Percentiles rank a stretch among this genome's conserved stretches.
These are phyloP conservation scores for Pezicula neosporulosa DNA, from an alignment of 2,329 filamentous ascomycete genomes.

Conservation along the genomic window DNA sequence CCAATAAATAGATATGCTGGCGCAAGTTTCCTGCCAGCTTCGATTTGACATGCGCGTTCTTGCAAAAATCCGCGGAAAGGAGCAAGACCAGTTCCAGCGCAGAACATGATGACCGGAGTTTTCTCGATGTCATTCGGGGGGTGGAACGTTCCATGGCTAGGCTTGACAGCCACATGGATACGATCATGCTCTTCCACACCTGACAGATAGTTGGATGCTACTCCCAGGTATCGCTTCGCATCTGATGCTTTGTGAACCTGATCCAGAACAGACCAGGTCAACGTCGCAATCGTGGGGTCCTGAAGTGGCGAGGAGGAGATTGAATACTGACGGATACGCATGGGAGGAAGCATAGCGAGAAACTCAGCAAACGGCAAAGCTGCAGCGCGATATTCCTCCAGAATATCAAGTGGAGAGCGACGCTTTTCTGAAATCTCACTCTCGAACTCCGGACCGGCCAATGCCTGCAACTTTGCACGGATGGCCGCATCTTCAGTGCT, in stretches of 20 bases:
- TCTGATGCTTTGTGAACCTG: slow-evolving; percentile 47
- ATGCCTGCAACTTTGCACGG: slow-evolving; percentile 37
- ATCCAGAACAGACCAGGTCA: slow-evolving; percentile 67
- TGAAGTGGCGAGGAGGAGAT: slow-evolving; percentile 72
- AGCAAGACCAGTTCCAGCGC: slow-evolving; percentile 37
- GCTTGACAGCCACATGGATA: slow-evolving; percentile 35
- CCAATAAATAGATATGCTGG: slow-evolving; percentile 25
- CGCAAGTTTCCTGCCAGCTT: slow-evolving; percentile 27
- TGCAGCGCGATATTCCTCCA: slow-evolving; percentile 59
- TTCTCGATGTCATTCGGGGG: slow-evolving; percentile 24
- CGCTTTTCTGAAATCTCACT: slow-evolving; percentile 51
- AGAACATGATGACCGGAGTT: slow-evolving; percentile 30
- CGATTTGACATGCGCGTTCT: slow-evolving; percentile 41
- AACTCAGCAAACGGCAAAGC: slow-evolving; percentile 63
- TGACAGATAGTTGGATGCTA: slow-evolving; percentile 59
- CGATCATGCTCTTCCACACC: slow-evolving; percentile 40
- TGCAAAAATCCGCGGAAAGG: slow-evolving; percentile 47
- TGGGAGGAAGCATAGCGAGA: slow-evolving; percentile 69
- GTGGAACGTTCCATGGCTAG: slow-evolving; percentile 19
- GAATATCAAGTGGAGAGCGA: slow-evolving; percentile 63
- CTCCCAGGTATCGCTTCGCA: slow-evolving; percentile 48
- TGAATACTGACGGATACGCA: slow-evolving; percentile 76
- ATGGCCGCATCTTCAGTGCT: slow-evolving; percentile 10
- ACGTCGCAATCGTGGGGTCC: slow-evolving; percentile 51
- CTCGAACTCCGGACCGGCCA: slow-evolving; percentile 45